Base-by-base conservation (phyloP, 768 basidiomycete species). In the Pleurotus platypus region DNA sequence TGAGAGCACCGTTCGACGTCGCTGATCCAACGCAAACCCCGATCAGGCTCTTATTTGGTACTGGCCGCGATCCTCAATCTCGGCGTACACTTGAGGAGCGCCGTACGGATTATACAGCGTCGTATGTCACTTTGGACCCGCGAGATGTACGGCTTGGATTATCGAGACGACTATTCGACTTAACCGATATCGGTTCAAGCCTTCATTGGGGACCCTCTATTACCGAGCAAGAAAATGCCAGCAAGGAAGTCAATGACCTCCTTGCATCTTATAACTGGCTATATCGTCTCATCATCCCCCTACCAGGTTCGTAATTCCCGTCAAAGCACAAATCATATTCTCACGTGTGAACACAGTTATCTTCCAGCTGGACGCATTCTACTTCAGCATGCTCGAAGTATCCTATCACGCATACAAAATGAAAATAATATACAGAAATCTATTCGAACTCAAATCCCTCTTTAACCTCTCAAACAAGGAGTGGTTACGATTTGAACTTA, bases 371-470 rank as follows among this genome's bases (percentile, higher is more conserved):
- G 80, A 81, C 59, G 61, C 60, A 30, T 77, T 78, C 58, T 70
- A 79, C 58, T 74, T 73, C 54, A 68, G 71, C 18, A 75, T 77
- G 67, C 67, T 77, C 37, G 61, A 70, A 9, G 63, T 78, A 39
- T 69, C 75, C 55, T 78, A 72, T 57, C 68, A 76, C 45, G 72
- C 69, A 3, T 77, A 74, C 58, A 69, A 72, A 22, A 67, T 80
- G 35, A 58, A 75, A 30, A 66, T 74, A 24, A 50, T 75, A 27
- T 65, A 77, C 18, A 73, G 74, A 43, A 71, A 69, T 16, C 65
- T 73, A 8, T 68, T 66, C 37, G 65, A 65, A 42, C 51, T 57
- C 4, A 64, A 69, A 22, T 57, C 46, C 5, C 56, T 62, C 27
- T 59, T 9, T 48, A 16, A 18, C 53, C 60, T 72, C 60, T 70